These are phyloP conservation scores for Massarina eburnea DNA, from an alignment of 2,329 filamentous ascomycete genomes.

Conservation along the genomic window DNA sequence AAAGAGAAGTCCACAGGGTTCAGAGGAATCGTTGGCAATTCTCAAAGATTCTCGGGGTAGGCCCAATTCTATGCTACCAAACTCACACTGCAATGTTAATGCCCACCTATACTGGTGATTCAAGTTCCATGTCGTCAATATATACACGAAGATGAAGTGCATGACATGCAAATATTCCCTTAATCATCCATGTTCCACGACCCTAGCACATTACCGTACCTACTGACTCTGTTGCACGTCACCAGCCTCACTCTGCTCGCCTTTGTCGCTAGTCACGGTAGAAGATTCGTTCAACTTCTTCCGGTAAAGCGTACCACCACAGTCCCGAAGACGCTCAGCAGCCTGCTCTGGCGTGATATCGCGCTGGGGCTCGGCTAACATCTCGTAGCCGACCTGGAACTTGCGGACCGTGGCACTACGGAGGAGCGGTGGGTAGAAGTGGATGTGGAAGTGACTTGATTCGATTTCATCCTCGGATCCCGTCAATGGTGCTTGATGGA, in stretches of 20 bases:
- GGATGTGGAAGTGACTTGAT: conserved; percentile 88
- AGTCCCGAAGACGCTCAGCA: conserved; percentile 71
- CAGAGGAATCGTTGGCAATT: no score
- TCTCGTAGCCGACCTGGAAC: conserved; percentile 94
- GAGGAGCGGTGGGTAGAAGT: conserved; percentile 94
- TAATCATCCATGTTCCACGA: not conserved
- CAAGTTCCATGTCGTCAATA: conserved; percentile 3
- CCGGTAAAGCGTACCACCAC: conserved; percentile 82
- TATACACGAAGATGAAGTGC: conserved; percentile 5
- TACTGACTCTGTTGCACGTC: conserved; percentile 8
- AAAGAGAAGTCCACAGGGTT: no score
- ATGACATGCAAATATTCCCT: not conserved
- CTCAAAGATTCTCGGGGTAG: no score
- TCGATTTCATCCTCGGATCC: conserved; percentile 82
- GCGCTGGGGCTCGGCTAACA: conserved; percentile 96
- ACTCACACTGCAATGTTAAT: not conserved
- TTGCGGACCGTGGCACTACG: conserved; percentile 93
- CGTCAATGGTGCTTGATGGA: conserved; percentile 90
- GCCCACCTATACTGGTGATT: not conserved
- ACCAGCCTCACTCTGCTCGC: conserved; percentile 5
- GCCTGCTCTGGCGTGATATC: conserved; percentile 98
- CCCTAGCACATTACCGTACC: not conserved
- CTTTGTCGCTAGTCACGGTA: conserved; percentile 2
- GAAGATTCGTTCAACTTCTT: conserved; percentile 48
- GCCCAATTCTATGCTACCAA: not conserved